Evolutionary conservation across 208 protist genomes (phyloP).

Genomic region (Leishmania mexicana): DNA sequence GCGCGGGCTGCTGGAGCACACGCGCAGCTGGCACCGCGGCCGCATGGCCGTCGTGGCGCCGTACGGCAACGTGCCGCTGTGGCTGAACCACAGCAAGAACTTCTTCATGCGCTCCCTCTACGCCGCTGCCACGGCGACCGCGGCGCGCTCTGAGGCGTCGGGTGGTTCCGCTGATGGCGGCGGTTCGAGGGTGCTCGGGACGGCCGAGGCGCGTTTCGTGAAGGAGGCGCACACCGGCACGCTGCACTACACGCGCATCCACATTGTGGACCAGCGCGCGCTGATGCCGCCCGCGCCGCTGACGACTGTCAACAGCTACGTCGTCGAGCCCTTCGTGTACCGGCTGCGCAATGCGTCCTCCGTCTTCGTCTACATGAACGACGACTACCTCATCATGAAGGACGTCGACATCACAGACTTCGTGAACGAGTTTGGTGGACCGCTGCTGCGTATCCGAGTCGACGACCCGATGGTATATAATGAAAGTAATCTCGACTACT

Average conservation of each 20-base stretch:
- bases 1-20: conserved; percentile 23
- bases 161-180: not conserved
- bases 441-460: not conserved
- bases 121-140: not conserved
- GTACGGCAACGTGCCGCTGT: conserved; percentile 25
- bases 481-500: not conserved
- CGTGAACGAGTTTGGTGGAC: conserved; percentile 10
- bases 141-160: not conserved
- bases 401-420: conserved; percentile 20
- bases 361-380: conserved; percentile 24
- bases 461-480: too few relatives aligned
- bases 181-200: not conserved
- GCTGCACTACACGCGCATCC: conserved; percentile 25
- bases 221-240: conserved; percentile 1
- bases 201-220: conserved; percentile 1
- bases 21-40: conserved; percentile 15
- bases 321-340: conserved; percentile 22
- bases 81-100: conserved; percentile 22
- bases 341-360: conserved; percentile 16
- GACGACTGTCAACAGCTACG: conserved; percentile 11
- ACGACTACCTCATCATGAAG: conserved; percentile 28
- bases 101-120: conserved; percentile 23
- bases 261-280: conserved; percentile 24
- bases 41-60: conserved; percentile 11
- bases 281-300: conserved; percentile 4